These are phyloP conservation scores for Senna tora DNA, from an alignment of 306 rosid species.

Conservation along the genomic window DNA sequence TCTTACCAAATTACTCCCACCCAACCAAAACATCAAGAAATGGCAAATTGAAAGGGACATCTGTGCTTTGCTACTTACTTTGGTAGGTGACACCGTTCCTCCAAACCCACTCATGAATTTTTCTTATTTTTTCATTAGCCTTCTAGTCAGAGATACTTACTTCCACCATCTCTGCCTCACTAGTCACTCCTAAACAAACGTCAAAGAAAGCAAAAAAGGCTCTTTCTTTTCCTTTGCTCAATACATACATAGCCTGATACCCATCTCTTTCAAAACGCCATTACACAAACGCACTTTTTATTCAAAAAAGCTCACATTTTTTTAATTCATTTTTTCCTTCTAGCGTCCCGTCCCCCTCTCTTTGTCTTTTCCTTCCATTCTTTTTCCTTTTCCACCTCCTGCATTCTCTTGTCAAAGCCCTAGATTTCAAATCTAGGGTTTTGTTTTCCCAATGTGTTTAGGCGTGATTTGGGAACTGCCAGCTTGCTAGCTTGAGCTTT, in stretches of 20 bases:
- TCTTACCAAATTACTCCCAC: too few relatives aligned
- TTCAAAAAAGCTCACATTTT: conserved; percentile 36
- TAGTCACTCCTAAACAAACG: neutral
- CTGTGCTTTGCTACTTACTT: neutral
- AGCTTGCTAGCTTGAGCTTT: conserved; percentile 29
- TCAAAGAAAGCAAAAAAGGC: neutral
- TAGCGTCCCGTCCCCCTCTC: conserved; percentile 12
- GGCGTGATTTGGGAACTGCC: conserved; percentile 37
- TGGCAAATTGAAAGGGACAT: conserved; percentile 25
- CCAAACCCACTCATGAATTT: conserved; percentile 1
- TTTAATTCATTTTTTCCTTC: conserved; percentile 19
- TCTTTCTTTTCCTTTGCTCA: neutral
- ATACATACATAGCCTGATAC: neutral
- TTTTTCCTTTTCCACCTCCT: conserved; percentile 48
- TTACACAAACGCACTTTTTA: conserved; percentile 10
- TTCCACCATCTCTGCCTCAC: conserved; percentile 8
- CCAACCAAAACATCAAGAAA: too few relatives aligned
- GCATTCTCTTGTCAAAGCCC: conserved; percentile 75
- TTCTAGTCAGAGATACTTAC: neutral
- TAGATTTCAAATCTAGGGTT: conserved; percentile 85
- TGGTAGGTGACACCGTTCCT: conserved; percentile 24
- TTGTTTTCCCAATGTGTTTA: conserved; percentile 46
- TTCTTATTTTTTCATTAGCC: conserved; percentile 3
- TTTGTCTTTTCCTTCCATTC: conserved; percentile 37
- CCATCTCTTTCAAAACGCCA: conserved; percentile 26